Evolutionary conservation across 1,284 basidiomycete species (phyloP), one percentile per base, ranked within the genome.

Genomic region (Erythrobasidium hasegawianum): DNA sequence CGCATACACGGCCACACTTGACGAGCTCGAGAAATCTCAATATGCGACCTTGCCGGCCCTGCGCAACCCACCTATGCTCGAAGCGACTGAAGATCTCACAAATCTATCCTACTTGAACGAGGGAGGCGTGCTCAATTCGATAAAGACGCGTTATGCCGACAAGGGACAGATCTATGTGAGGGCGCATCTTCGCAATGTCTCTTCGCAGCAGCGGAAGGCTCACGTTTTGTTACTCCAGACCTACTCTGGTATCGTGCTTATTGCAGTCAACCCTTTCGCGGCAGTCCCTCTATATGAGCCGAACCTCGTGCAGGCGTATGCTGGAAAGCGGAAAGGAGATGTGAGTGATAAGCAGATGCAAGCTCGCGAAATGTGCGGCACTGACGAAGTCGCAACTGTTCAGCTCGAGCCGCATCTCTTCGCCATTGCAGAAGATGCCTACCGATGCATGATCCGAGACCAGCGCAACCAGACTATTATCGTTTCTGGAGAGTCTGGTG

Each of bases 201-300:
- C 87, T 96, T 74, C 98, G 98, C 92, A 96, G 77, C 90, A 90
- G 77, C 97, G 97, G 74, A 98, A 99, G 78, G 11, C 33, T 33
- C 33, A 33, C 11, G n/a, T 33, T 11, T 11, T 5, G 11, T 11
- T 11, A 11, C 33, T 33, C 33, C 11, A 33, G 33, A 98, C 96
- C 43, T 98, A 98, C 80, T 95, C 91, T 70, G 96, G 96, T 73
- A 98, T 98, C 74, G 82, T 96, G 68, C 85, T 96, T 71, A 97
- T 99, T 77, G 96, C 96, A 53, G 87, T 99, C 80, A 99, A 99
- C 79, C 96, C 96, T 55, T 99, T 98, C 79, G 90, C 89, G 87
- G 73, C 87, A 93, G 71, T 79, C 43, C 78, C 76, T 39, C 75
- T 79, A 33, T 80, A 99, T 82, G 90, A 90, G 14, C 89, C 91